phyloP scores from a whole-genome alignment of 2,329 filamentous ascomycete species.

The Arthrobotrys sinensis region DNA sequence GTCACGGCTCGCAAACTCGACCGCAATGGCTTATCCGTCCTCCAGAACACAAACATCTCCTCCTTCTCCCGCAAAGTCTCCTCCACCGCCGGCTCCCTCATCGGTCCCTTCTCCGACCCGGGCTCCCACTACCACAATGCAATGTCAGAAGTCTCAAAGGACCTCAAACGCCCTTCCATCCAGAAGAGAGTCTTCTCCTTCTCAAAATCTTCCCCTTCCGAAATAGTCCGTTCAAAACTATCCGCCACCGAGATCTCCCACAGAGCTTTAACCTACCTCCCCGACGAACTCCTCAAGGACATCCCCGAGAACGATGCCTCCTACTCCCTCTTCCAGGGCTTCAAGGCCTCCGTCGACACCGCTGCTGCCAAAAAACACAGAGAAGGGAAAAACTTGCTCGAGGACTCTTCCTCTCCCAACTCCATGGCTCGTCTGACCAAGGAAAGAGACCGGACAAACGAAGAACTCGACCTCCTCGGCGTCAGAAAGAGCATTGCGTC shows the following conservation, averaged over 20 bases:
- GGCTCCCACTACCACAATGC: slow-evolving; percentile 84
- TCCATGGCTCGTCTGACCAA: slow-evolving; percentile 81
- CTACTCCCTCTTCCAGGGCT: slow-evolving; percentile 96
- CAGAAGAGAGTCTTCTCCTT: slow-evolving; percentile 94
- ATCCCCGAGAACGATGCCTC: slow-evolving; percentile 88
- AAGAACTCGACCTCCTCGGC: slow-evolving; percentile 89
- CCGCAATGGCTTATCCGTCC: slow-evolving; percentile 26
- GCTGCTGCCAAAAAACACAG: slow-evolving; percentile 70
- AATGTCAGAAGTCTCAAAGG: slow-evolving; percentile 89
- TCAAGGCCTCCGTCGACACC: slow-evolving; percentile 89
- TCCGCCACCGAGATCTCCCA: slow-evolving; percentile 94
- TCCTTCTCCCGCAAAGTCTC: slow-evolving; percentile 95
- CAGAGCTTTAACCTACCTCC: slow-evolving; percentile 86
- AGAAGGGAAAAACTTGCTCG: slow-evolving; percentile 62
- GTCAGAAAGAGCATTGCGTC: slow-evolving; percentile 98
- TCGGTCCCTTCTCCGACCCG: slow-evolving; percentile 77
- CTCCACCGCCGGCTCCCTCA: slow-evolving; percentile 90
- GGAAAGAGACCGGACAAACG: slow-evolving; percentile 83
- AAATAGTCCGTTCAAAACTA: slow-evolving; percentile 91
- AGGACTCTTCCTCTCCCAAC: slow-evolving; percentile 46
- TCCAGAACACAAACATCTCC: slow-evolving; percentile 65
- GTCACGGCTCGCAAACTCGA: slow-evolving; percentile 16
- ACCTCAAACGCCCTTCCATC: slow-evolving; percentile 84
- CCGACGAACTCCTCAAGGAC: slow-evolving; percentile 89
- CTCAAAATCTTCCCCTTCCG: slow-evolving; percentile 90